A percentile compares a stretch with the other conserved stretches of the same genome.
phyloP scores from a whole-genome alignment of 2,329 filamentous ascomycete genomes.

The Curvularia spicifera region DNA sequence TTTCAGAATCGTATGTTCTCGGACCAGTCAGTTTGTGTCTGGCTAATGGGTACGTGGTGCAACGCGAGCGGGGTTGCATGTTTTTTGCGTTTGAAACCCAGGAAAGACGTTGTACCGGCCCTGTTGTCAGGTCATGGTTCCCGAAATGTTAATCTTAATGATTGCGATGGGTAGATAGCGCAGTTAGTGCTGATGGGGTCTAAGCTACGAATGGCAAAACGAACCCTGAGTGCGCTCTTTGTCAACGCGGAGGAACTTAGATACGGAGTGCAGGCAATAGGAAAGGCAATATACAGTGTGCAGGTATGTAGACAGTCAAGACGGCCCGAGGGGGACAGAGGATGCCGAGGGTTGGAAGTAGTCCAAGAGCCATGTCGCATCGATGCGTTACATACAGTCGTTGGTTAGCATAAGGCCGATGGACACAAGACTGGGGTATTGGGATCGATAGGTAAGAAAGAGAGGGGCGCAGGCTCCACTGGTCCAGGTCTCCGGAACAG shows the following conservation, averaged over 20 bases:
- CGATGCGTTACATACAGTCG: conserved; percentile 22
- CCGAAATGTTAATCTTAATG: background rate
- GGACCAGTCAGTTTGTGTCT: background rate
- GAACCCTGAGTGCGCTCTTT: background rate
- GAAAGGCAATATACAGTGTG: background rate
- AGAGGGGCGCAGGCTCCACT: conserved; percentile 24
- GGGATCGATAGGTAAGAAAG: conserved; percentile 13
- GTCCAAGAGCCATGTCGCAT: conserved; percentile 19
- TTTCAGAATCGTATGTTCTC: background rate
- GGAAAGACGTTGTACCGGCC: background rate
- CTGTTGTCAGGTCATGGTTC: background rate
- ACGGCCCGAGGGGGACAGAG: background rate
- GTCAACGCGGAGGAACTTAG: background rate
- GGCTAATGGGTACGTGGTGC: background rate
- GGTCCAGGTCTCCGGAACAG: conserved; percentile 32
- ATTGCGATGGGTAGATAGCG: background rate
- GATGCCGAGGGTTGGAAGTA: background rate
- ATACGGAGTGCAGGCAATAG: background rate
- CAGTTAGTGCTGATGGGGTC: background rate
- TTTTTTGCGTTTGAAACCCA: background rate
- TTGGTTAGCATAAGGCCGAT: conserved; percentile 4
- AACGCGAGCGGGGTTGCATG: background rate
- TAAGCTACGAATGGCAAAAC: background rate
- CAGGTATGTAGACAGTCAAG: background rate
- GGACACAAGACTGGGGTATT: conserved; percentile 14